These are phyloP conservation scores for Posidonia australis DNA, from an alignment of 106 monocot species.

Conservation along the genomic window DNA sequence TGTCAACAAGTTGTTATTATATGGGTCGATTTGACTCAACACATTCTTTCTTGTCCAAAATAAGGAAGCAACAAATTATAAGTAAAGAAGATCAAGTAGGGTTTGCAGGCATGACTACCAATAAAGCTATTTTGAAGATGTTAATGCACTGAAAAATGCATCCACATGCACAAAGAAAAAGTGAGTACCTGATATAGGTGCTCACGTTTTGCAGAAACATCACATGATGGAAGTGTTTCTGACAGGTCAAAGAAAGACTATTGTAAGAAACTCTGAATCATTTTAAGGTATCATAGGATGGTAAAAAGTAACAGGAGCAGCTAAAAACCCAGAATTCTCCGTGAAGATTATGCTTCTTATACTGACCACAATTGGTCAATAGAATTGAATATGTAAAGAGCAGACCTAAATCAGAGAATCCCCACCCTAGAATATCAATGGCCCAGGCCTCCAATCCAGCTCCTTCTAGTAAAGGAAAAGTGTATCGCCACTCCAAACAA, in stretches of 20 bases:
- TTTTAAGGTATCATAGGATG: too few species aligned
- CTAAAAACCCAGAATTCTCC: too few species aligned
- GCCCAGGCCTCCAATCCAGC: slow-evolving; percentile 86
- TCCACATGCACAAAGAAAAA: not conserved
- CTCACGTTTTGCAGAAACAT: slow-evolving; percentile 75
- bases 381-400: not conserved
- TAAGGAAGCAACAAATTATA: too few species aligned
- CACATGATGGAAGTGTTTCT: slow-evolving; percentile 46
- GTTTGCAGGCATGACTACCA: too few species aligned
- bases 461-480: slow-evolving; percentile 70
- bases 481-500: slow-evolving; percentile 94
- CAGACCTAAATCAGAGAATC: slow-evolving; percentile 86
- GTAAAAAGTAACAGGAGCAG: too few species aligned
- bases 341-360: too few species aligned
- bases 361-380: too few species aligned
- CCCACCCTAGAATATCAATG: slow-evolving; percentile 96
- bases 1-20: too few species aligned
- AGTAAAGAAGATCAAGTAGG: too few species aligned
- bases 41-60: too few species aligned
- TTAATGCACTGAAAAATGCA: not conserved
- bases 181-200: slow-evolving; percentile 73
- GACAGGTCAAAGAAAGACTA: not conserved
- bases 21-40: too few species aligned
- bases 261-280: not conserved
- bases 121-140: not conserved